These are phyloP conservation scores for Nakaseomyces sp. DNA, from an alignment of 1,139 yeast genomes.

Conservation along the genomic window DNA sequence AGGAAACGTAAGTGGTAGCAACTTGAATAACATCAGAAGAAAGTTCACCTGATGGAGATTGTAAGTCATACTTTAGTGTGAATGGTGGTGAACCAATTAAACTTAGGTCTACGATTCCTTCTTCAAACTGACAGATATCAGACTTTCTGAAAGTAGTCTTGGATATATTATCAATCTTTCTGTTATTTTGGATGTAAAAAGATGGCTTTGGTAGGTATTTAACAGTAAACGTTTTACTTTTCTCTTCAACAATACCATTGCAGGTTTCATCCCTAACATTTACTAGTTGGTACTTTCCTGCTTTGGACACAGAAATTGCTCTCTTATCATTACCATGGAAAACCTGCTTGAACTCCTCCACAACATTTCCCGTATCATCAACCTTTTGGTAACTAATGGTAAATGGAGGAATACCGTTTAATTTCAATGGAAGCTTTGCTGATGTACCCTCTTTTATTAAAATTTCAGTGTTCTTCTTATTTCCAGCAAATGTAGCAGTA, in stretches of 20 bases:
- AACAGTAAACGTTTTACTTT: conserved; percentile 36
- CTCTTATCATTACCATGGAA: conserved; percentile 36
- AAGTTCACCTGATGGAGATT: conserved; percentile 46
- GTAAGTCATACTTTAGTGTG: conserved; percentile 55
- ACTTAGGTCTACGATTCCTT: conserved; percentile 42
- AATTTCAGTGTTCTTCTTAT: conserved; percentile 28
- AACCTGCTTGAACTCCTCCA: conserved; percentile 23
- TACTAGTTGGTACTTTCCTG: conserved; percentile 56
- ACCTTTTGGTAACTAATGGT: conserved; percentile 37
- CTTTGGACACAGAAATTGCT: conserved; percentile 38
- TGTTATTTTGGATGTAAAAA: conserved; percentile 33
- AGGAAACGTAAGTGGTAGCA: conserved; percentile 42
- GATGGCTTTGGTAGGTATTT: conserved; percentile 52
- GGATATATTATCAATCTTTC: conserved; percentile 21
- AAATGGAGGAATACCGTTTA: conserved; percentile 45
- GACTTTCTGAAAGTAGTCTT: conserved; percentile 28
- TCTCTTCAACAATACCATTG: conserved; percentile 44
- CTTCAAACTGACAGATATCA: conserved; percentile 42
- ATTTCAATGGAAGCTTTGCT: conserved; percentile 49
- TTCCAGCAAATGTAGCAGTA: conserved; percentile 38
- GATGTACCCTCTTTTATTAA: conserved; percentile 54
- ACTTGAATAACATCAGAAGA: conserved; percentile 38
- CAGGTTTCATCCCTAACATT: conserved; percentile 61
- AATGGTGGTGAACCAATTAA: conserved; percentile 67
- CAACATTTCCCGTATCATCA: conserved; percentile 28